These are phyloP conservation scores for Crithidia mellificae DNA, from an alignment of 208 protist genomes.

Conservation along the genomic window DNA sequence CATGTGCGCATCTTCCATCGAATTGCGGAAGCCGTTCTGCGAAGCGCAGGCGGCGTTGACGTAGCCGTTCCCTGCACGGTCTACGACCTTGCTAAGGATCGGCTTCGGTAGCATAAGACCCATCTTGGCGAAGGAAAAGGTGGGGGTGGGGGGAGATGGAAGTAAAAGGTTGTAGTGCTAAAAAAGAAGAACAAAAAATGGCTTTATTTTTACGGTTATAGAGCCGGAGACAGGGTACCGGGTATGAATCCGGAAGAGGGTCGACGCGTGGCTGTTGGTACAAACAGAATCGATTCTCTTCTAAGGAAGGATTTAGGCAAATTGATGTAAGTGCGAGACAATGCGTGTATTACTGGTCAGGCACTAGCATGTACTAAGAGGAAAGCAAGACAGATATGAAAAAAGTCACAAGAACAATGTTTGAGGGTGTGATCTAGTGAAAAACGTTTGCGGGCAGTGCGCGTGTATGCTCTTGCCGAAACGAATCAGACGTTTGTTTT, in stretches of 20 bases:
- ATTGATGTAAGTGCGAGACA: no score
- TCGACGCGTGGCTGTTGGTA: not conserved
- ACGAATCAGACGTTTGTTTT: not conserved
- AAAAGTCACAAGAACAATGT: no score
- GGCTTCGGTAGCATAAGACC: constrained; percentile 84
- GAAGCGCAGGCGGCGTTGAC: constrained; percentile 53
- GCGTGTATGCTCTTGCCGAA: not conserved
- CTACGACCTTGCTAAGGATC: constrained; percentile 82
- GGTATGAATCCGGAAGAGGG: no score
- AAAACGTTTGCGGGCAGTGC: not conserved
- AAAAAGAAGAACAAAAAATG: constrained; percentile 1
- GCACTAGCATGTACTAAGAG: not conserved
- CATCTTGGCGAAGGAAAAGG: constrained; percentile 41
- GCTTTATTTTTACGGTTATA: no score
- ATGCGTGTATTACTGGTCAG: not conserved
- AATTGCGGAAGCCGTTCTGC: constrained; percentile 82
- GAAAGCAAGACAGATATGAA: no score
- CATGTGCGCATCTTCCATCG: constrained; percentile 92
- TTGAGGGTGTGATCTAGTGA: not conserved
- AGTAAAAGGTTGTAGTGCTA: not conserved
- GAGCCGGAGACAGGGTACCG: no score
- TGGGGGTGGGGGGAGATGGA: not conserved
- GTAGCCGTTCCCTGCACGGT: constrained; percentile 69
- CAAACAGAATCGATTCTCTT: no score
- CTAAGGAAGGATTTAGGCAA: no score